Evolutionary conservation across 257 asterid genomes (phyloP).

Genomic region (Ballota nigra): DNA sequence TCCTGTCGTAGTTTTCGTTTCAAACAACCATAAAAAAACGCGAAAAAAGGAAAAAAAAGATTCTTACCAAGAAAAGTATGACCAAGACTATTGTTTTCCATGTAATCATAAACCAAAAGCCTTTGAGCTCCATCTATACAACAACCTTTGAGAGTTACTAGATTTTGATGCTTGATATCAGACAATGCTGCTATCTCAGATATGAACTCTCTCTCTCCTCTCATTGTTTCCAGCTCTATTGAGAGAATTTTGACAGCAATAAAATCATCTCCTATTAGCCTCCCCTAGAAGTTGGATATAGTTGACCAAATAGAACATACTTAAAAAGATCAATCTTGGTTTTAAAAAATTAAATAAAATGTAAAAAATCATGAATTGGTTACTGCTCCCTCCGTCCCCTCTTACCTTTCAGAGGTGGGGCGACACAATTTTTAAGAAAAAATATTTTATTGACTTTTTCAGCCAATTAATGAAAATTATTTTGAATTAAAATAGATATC

Average conservation of each 20-base stretch:
- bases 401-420: no score
- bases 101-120: conserved; percentile 60
- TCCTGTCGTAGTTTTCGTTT: conserved; percentile 31
- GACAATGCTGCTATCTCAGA: conserved; percentile 67
- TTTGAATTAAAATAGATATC: no score
- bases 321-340: neutral
- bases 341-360: no score
- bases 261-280: conserved; percentile 41
- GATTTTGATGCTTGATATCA: conserved; percentile 60
- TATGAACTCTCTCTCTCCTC: conserved; percentile 75
- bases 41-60: no score
- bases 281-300: conserved; percentile 38
- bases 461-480: no score
- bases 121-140: conserved; percentile 64
- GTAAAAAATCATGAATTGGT: neutral
- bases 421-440: no score
- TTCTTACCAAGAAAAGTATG: conserved; percentile 54
- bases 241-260: conserved; percentile 71
- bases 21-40: neutral
- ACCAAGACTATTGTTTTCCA: conserved; percentile 68
- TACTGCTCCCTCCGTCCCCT: no score
- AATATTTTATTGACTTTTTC: no score
- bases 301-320: conserved; percentile 19
- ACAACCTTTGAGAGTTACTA: conserved; percentile 64
- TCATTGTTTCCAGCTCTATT: conserved; percentile 57